phyloP scores from a whole-genome alignment of 1,284 basidiomycete species.

The Chiua sp. region DNA sequence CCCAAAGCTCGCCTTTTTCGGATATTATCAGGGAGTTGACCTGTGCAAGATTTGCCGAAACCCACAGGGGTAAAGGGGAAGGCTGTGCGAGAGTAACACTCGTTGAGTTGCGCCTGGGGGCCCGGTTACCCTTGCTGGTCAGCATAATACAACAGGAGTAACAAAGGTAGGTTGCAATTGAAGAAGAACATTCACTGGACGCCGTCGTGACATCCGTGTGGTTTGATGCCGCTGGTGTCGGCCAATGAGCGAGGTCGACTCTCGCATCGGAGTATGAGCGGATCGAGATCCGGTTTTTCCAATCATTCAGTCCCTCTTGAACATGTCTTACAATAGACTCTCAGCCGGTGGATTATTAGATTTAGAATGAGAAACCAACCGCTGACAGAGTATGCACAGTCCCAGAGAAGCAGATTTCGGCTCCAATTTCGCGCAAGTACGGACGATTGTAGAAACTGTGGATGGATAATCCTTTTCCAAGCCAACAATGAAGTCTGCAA shows the following conservation, averaged over 20 bases:
- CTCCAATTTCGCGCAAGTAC: conserved; percentile 83
- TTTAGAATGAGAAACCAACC: conserved; percentile 51
- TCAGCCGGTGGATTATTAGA: not conserved
- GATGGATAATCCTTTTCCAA: conserved; percentile 87
- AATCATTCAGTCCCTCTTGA: conserved; percentile 69
- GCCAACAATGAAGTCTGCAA: conserved; percentile 79
- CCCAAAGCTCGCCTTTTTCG: conserved; percentile 27
- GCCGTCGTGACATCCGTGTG: conserved; percentile 23
- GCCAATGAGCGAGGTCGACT: conserved; percentile 20
- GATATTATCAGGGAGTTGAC: not conserved
- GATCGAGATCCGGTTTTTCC: conserved; percentile 78
- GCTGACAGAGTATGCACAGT: conserved; percentile 72
- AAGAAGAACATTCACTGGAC: conserved; percentile 23
- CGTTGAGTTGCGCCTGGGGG: conserved; percentile 22
- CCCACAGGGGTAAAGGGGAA: conserved; percentile 47
- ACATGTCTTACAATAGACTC: conserved; percentile 60
- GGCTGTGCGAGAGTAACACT: conserved; percentile 2
- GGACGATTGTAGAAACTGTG: conserved; percentile 86
- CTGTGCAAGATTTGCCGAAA: conserved; percentile 10
- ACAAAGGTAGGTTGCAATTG: conserved; percentile 62
- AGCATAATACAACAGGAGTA: conserved; percentile 79
- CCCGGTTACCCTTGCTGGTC: conserved; percentile 64
- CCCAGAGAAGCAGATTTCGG: conserved; percentile 63
- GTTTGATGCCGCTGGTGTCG: conserved; percentile 1
- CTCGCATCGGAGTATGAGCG: conserved; percentile 52